Conservation (phyloP, 2,329 filamentous ascomycete genomes). For the Pyrenophora seminiperda region DNA sequence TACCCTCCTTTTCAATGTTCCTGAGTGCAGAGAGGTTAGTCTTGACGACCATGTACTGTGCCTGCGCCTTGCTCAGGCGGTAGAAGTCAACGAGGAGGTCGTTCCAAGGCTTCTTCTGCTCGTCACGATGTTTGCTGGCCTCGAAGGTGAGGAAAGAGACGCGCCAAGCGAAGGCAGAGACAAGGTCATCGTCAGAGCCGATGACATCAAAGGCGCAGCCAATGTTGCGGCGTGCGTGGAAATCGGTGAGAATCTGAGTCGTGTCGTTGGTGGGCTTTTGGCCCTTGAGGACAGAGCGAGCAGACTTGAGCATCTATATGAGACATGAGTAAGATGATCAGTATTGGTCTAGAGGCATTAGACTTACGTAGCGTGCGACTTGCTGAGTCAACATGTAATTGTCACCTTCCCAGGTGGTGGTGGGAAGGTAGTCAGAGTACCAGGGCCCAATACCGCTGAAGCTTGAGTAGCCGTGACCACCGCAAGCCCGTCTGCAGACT, state of each 20-base stretch:
- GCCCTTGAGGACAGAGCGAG: conserved; percentile 69
- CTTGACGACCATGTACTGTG: conserved; percentile 78
- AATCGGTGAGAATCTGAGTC: conserved; percentile 67
- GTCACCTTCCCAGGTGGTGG: conserved; percentile 75
- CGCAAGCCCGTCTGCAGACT: conserved; percentile 74
- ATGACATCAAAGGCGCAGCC: conserved; percentile 77
- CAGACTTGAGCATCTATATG: conserved; percentile 71
- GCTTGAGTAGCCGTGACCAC: conserved; percentile 76
- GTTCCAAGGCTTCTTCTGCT: conserved; percentile 77
- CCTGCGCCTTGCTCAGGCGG: conserved; percentile 74
- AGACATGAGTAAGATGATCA: conserved; percentile 6
- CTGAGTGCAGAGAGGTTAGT: conserved; percentile 76
- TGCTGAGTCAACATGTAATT: conserved; percentile 85
- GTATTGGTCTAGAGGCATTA: background rate
- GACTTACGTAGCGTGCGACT: conserved; percentile 69
- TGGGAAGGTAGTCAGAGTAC: conserved; percentile 78
- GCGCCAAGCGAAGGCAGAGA: conserved; percentile 76
- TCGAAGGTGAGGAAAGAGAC: conserved; percentile 76
- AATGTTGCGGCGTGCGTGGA: conserved; percentile 68
- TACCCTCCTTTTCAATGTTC: conserved; percentile 56
- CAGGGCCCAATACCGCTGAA: conserved; percentile 77
- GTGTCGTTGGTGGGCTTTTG: conserved; percentile 71
- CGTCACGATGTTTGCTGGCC: conserved; percentile 73
- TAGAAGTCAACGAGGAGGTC: conserved; percentile 78
- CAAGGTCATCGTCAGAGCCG: conserved; percentile 70